Conservation (phyloP, 2,329 filamentous ascomycete genomes). For the Microascus cirrosus region DNA sequence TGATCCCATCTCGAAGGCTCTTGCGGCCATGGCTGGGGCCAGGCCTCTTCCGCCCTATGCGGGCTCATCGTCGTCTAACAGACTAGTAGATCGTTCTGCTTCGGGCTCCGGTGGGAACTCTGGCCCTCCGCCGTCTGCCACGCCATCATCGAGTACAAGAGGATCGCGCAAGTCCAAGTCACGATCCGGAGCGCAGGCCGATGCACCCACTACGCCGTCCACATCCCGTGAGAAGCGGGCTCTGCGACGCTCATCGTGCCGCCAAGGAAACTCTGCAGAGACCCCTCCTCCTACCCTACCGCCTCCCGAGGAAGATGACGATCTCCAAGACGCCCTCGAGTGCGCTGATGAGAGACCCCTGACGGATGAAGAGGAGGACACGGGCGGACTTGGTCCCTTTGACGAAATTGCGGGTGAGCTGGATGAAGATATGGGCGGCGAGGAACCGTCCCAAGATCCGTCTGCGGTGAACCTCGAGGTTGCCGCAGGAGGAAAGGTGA, state of each 20-base stretch:
- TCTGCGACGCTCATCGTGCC: slow-evolving; percentile 53
- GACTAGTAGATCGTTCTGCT: slow-evolving; percentile 33
- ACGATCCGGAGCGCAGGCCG: slow-evolving; percentile 19
- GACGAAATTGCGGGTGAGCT: slow-evolving; percentile 86
- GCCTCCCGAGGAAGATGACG: slow-evolving; percentile 47
- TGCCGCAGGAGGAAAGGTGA: slow-evolving; percentile 75
- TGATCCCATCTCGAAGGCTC: slow-evolving; percentile 53
- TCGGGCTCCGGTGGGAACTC: slow-evolving; percentile 23
- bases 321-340: slow-evolving; percentile 63
- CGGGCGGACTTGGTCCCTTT: slow-evolving; percentile 51
- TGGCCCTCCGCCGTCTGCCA: slow-evolving; percentile 20
- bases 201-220: slow-evolving; percentile 31
- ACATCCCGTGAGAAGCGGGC: slow-evolving; percentile 44
- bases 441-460: slow-evolving; percentile 52
- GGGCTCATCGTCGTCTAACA: slow-evolving; percentile 30
- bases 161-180: slow-evolving; percentile 32
- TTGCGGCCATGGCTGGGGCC: slow-evolving; percentile 63
- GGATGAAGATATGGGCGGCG: slow-evolving; percentile 66
- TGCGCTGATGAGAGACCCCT: slow-evolving; percentile 87
- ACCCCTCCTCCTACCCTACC: slow-evolving; percentile 36
- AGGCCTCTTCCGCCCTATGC: slow-evolving; percentile 41
- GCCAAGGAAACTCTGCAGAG: slow-evolving; percentile 41
- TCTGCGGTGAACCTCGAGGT: slow-evolving; percentile 88
- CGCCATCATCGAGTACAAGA: slow-evolving; percentile 32
- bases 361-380: slow-evolving; percentile 57